phyloP scores from a whole-genome alignment of 176 grass and related monocot species.

The Oryza brachyantha region DNA sequence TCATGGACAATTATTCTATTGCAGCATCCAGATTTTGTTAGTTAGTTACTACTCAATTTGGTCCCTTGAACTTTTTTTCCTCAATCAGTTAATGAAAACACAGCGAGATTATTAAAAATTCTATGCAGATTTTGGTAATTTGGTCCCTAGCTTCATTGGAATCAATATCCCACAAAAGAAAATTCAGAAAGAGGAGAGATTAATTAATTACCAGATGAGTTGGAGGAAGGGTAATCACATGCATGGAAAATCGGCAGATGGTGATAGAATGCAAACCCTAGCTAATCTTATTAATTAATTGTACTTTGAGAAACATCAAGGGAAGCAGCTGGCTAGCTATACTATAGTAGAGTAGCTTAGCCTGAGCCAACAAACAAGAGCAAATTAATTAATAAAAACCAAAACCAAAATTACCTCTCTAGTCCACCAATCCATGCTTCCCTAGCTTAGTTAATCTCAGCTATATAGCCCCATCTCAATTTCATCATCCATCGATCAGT shows the following conservation, averaged over 20 bases:
- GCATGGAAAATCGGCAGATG: neutral
- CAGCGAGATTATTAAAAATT: neutral
- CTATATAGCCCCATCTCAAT: neutral
- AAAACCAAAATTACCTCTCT: conserved; percentile 77
- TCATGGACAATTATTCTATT: neutral
- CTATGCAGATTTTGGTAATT: neutral
- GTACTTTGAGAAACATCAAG: conserved; percentile 36
- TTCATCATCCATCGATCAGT: conserved; percentile 31
- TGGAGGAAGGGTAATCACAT: neutral
- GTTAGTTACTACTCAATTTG: neutral
- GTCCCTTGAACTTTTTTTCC: neutral
- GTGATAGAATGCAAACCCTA: conserved; percentile 27
- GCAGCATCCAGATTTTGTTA: neutral
- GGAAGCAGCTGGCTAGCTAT: conserved; percentile 2
- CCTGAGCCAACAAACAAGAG: conserved; percentile 2
- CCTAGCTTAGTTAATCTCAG: conserved; percentile 40
- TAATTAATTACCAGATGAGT: neutral
- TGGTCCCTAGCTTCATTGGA: neutral
- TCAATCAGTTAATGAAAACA: neutral
- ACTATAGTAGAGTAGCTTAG: neutral
- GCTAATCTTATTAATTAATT: conserved; percentile 49
- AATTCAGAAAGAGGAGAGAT: neutral
- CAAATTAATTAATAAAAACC: conserved; percentile 5
- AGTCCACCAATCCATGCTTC: conserved; percentile 34
- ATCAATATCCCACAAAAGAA: neutral